These are phyloP conservation scores for Sugiyamaella sp. DNA, from an alignment of 1,139 yeast genomes.

Conservation along the genomic window DNA sequence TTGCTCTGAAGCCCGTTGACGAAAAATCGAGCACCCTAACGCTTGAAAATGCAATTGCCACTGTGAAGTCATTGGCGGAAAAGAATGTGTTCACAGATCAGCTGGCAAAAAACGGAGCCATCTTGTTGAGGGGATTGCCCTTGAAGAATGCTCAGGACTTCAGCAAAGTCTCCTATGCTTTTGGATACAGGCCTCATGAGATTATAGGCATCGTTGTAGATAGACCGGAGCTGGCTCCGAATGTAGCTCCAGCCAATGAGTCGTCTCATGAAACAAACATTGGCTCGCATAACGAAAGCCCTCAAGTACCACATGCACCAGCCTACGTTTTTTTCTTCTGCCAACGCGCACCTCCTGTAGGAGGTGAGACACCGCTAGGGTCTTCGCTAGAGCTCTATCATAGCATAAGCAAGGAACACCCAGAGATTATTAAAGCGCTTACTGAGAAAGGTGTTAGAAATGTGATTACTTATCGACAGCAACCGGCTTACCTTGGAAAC, in stretches of 20 bases:
- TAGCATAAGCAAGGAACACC: slow-evolving; percentile 18
- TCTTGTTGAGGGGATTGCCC: slow-evolving; percentile 24
- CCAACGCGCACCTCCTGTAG: slow-evolving; percentile 23
- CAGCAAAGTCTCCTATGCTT: slow-evolving; percentile 23
- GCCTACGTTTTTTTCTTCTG: slow-evolving; percentile 24
- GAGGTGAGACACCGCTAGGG: slow-evolving; percentile 26
- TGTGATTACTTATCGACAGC: slow-evolving; percentile 18
- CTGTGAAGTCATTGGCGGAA: slow-evolving; percentile 20
- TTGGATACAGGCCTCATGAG: slow-evolving; percentile 27
- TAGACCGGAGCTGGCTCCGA: slow-evolving; percentile 25
- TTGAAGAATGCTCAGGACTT: slow-evolving; percentile 23
- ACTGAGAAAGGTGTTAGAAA: slow-evolving; percentile 23
- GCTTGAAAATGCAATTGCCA: slow-evolving; percentile 19
- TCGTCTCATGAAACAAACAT: slow-evolving; percentile 22
- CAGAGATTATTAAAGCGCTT: slow-evolving; percentile 23
- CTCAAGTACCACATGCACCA: slow-evolving; percentile 29
- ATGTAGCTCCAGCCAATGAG: slow-evolving; percentile 27
- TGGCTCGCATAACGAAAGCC: slow-evolving; percentile 25
- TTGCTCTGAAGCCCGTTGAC: slow-evolving; percentile 22
- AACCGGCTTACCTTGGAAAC: slow-evolving; percentile 22
- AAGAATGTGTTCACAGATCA: slow-evolving; percentile 13
- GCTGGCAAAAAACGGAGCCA: slow-evolving; percentile 22
- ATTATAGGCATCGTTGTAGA: slow-evolving; percentile 26
- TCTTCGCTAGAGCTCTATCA: slow-evolving; percentile 24
- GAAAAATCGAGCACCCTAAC: background rate